phyloP scores from a whole-genome alignment of 352 stramenopile species.

The Globisporangium lucens region DNA sequence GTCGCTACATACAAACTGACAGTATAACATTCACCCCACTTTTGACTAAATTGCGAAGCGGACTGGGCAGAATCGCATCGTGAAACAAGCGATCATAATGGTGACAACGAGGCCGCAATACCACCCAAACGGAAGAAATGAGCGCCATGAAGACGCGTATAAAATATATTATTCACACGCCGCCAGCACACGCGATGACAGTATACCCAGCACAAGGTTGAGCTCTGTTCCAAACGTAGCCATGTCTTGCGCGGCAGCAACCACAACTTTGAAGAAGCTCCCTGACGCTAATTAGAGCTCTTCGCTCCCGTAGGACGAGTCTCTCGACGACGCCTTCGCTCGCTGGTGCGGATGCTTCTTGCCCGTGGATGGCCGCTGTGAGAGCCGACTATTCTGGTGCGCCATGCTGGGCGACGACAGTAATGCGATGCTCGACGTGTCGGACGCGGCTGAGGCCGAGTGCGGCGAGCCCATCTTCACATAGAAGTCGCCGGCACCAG shows the following conservation, averaged over 20 bases:
- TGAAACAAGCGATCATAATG: no score
- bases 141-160: neutral
- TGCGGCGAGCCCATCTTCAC: conserved; percentile 57
- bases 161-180: neutral
- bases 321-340: neutral
- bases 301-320: conserved; percentile 5
- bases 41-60: no score
- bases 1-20: no score
- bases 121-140: neutral
- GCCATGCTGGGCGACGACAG: conserved; percentile 42
- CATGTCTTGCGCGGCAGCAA: neutral
- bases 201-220: neutral
- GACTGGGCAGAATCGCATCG: no score
- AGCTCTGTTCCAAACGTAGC: neutral
- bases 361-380: conserved; percentile 5
- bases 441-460: conserved; percentile 43
- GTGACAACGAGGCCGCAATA: no score
- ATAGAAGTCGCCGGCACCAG: conserved; percentile 17
- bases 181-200: neutral
- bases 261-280: neutral
- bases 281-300: neutral
- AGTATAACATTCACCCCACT: no score
- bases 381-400: conserved; percentile 6
- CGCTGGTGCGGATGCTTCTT: neutral
- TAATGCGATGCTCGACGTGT: conserved; percentile 59